phyloP scores from a whole-genome alignment of 257 asterid genomes.

The Solanum sejunctum region DNA sequence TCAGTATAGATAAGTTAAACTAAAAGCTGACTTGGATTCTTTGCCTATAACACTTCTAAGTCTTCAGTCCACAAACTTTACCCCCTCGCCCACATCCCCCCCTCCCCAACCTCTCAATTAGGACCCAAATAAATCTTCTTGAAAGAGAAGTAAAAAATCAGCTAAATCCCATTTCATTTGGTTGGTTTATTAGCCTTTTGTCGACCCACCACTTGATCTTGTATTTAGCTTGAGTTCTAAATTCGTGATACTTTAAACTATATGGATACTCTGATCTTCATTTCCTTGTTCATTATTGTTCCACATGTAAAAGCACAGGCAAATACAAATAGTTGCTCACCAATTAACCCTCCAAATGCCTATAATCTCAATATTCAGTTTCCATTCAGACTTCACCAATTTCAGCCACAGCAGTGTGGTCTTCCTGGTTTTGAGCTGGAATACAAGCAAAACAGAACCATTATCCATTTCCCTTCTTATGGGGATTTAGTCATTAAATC shows the following conservation, averaged over 20 bases:
- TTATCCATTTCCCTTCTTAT: slow-evolving; percentile 16
- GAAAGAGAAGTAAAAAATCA: too few species aligned
- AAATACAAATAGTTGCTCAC: not conserved
- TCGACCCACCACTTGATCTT: too few species aligned
- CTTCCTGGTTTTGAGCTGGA: too few species aligned
- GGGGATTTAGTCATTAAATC: slow-evolving; percentile 32
- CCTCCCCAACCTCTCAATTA: not conserved
- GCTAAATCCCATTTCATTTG: too few species aligned
- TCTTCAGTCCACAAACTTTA: not conserved
- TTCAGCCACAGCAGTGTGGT: not conserved
- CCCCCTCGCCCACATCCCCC: not conserved
- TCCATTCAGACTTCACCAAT: slow-evolving; percentile 10
- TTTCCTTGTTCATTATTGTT: not conserved
- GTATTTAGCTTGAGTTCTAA: too few species aligned
- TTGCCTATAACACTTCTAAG: not conserved
- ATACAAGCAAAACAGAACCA: slow-evolving; percentile 19
- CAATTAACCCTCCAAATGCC: not conserved
- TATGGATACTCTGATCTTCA: slow-evolving; percentile 4
- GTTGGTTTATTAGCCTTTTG: too few species aligned
- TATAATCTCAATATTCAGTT: slow-evolving; percentile 2
- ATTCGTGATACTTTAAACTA: too few species aligned
- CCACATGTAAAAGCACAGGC: slow-evolving; percentile 1
- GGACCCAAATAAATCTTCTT: too few species aligned
- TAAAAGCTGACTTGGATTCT: not conserved
- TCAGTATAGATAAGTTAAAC: not conserved